These are phyloP conservation scores for Acacia crassicarpa DNA, from an alignment of 306 rosid genomes.

Conservation along the genomic window DNA sequence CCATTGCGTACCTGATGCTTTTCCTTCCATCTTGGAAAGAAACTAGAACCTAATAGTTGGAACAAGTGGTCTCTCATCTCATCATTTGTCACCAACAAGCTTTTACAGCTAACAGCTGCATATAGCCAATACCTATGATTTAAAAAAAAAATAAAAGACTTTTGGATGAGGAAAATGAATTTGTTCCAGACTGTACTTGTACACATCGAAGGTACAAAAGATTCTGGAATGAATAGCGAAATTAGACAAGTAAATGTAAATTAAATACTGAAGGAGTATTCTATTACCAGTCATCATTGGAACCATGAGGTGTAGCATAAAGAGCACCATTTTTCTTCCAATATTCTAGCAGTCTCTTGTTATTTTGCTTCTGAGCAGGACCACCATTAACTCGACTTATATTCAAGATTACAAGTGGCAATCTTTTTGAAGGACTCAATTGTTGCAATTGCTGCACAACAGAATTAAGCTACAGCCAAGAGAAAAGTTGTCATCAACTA, in stretches of 20 bases:
- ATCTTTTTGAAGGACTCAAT: conserved; percentile 72
- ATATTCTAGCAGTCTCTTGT: conserved; percentile 65
- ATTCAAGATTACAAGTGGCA: conserved; percentile 90
- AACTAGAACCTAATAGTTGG: conserved; percentile 84
- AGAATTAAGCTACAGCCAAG: conserved; percentile 63
- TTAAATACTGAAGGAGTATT: conserved; percentile 13
- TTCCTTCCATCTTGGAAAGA: conserved; percentile 98
- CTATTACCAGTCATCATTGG: conserved; percentile 88
- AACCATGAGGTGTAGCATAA: conserved; percentile 82
- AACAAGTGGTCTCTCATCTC: conserved; percentile 98
- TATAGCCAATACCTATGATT: conserved; percentile 87
- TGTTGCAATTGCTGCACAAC: conserved; percentile 59
- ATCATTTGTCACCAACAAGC: conserved; percentile 86
- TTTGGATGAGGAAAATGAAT: conserved; percentile 4
- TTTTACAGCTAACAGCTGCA: conserved; percentile 80
- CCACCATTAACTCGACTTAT: conserved; percentile 64
- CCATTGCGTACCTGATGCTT: conserved; percentile 75
- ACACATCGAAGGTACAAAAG: conserved; percentile 11
- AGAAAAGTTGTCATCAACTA: conserved; percentile 37
- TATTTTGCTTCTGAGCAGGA: conserved; percentile 66
- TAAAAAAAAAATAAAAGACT: not conserved
- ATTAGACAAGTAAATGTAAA: conserved; percentile 30
- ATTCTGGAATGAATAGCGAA: conserved; percentile 5
- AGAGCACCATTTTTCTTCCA: conserved; percentile 73
- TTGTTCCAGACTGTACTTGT: not conserved